A percentile compares a stretch with the other conserved stretches of the same genome.
Evolutionary conservation across 495 filamentous ascomycete genomes (phyloP).

Genomic region (Penicillium daleae): DNA sequence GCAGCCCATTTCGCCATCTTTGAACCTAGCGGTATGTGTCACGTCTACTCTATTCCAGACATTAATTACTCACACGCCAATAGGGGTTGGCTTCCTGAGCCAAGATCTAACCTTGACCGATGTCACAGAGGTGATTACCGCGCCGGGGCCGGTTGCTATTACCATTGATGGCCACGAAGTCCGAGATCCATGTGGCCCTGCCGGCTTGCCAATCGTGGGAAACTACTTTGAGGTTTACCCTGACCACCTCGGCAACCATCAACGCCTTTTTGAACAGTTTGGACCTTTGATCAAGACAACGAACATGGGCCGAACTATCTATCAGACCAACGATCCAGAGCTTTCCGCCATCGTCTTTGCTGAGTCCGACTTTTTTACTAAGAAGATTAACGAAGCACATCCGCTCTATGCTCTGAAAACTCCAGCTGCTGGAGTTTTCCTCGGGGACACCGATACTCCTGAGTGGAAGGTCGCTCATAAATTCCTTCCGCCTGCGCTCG

Average conservation of each 20-base stretch:
- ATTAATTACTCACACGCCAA: neutral
- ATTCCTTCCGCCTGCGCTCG: conserved; percentile 57
- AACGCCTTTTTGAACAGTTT: conserved; percentile 57
- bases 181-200: conserved; percentile 48
- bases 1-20: conserved; percentile 41
- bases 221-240: conserved; percentile 60
- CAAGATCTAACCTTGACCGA: conserved; percentile 31
- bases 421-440: conserved; percentile 52
- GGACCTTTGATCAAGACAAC: conserved; percentile 58
- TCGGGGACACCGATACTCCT: conserved; percentile 54
- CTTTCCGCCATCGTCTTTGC: conserved; percentile 43
- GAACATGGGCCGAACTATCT: conserved; percentile 53
- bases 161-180: conserved; percentile 50
- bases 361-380: conserved; percentile 56
- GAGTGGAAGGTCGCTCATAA: conserved; percentile 56
- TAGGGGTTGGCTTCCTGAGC: conserved; percentile 46
- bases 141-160: conserved; percentile 39
- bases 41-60: neutral
- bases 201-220: conserved; percentile 52
- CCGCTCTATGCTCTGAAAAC: conserved; percentile 53
- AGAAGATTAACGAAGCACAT: conserved; percentile 53
- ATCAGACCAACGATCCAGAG: conserved; percentile 55
- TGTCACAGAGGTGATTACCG: conserved; percentile 34
- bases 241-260: conserved; percentile 61
- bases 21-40: conserved; percentile 1